phyloP scores from a whole-genome alignment of 208 protist species.

The Leishmania gerbilli region DNA sequence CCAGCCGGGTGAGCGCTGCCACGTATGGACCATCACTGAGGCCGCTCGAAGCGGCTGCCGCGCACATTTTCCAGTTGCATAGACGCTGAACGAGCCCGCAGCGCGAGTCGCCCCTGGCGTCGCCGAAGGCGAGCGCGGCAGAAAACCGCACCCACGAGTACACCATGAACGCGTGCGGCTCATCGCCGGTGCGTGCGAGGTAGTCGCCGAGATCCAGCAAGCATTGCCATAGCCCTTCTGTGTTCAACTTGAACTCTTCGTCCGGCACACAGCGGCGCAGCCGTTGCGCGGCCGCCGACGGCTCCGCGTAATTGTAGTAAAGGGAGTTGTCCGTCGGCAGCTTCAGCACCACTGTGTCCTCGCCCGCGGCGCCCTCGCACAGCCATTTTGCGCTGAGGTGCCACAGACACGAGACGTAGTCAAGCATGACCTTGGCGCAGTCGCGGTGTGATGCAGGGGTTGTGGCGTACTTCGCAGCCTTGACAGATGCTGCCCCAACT shows the following conservation, averaged over 20 bases:
- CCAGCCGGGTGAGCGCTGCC: constrained; percentile 9
- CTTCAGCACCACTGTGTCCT: constrained; percentile 7
- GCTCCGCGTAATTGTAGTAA: constrained; percentile 50
- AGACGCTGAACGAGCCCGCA: constrained; percentile 28
- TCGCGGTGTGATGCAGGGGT: constrained; percentile 25
- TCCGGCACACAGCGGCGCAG: constrained; percentile 19
- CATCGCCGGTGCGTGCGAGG: constrained; percentile 39
- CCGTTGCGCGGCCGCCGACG: constrained; percentile 27
- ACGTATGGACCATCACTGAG: constrained; percentile 25
- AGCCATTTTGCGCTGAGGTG: constrained; percentile 24
- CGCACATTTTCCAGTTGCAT: constrained; percentile 40
- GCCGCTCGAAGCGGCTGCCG: constrained; percentile 12
- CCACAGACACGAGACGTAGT: constrained; percentile 78
- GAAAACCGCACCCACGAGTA: constrained; percentile 67
- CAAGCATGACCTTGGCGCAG: constrained; percentile 54
- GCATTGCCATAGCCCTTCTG: constrained; percentile 48
- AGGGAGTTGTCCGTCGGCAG: constrained; percentile 32
- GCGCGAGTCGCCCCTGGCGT: constrained; percentile 36
- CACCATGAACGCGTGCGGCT: constrained; percentile 62
- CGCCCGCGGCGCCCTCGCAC: neutral
- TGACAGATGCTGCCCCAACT: neutral
- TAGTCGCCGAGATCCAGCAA: constrained; percentile 62
- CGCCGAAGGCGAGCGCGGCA: constrained; percentile 35
- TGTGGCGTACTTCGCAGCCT: neutral
- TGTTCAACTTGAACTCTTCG: constrained; percentile 57